A percentile compares a stretch with the other conserved stretches of the same genome.
Conservation (phyloP, 164 flowering plant genomes). For the Vitis rupestris region DNA sequence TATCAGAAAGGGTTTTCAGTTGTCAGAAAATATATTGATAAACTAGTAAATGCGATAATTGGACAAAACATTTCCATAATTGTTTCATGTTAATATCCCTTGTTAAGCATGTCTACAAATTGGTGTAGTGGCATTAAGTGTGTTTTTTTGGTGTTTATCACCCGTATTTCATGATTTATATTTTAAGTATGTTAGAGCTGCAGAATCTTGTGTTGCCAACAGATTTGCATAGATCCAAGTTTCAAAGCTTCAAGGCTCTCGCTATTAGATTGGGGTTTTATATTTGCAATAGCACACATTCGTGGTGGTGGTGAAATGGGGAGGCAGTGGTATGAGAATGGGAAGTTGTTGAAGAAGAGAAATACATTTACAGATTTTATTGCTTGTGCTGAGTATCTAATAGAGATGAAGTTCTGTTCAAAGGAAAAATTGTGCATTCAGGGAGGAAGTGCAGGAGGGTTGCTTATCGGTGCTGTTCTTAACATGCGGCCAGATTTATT, state of each 20-base stretch:
- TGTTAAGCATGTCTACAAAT: background rate
- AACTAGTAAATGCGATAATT: too few species aligned
- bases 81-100: too few species aligned
- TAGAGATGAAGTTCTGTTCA: constrained; percentile 65
- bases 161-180: background rate
- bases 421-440: constrained; percentile 80
- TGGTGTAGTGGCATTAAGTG: background rate
- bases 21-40: too few species aligned
- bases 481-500: constrained; percentile 96
- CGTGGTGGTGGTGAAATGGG: constrained; percentile 99
- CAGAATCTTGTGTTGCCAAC: constrained; percentile 21
- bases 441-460: constrained; percentile 97
- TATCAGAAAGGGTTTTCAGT: too few species aligned
- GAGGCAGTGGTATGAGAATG: constrained; percentile 94
- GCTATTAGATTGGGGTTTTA: constrained; percentile 81
- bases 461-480: constrained; percentile 89
- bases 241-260: constrained; percentile 78
- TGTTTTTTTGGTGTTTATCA: background rate
- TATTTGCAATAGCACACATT: constrained; percentile 82
- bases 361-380: constrained; percentile 95
- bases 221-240: constrained; percentile 73
- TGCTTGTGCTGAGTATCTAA: constrained; percentile 72
- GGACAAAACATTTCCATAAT: too few species aligned
- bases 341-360: constrained; percentile 76
- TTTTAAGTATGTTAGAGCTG: background rate